Conservation (phyloP, 805 yeast species). For the Wickerhamomyces strasburgensis region DNA sequence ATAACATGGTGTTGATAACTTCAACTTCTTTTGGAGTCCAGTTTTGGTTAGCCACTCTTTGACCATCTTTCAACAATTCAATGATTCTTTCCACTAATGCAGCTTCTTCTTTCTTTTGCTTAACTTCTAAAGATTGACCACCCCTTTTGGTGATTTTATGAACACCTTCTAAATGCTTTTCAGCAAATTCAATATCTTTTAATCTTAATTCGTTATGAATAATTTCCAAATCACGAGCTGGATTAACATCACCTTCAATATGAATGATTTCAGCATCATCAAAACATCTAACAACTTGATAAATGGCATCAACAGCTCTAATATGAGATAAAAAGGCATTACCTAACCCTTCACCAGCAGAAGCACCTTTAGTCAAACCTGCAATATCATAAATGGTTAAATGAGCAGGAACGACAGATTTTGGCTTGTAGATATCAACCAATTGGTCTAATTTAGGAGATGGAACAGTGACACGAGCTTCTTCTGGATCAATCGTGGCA, state of each 20-base stretch:
- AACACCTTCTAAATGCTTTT: slow-evolving; percentile 72
- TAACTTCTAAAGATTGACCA: slow-evolving; percentile 84
- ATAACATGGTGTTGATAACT: slow-evolving; percentile 75
- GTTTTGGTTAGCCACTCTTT: slow-evolving; percentile 78
- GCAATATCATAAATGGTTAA: slow-evolving; percentile 96
- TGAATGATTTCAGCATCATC: slow-evolving; percentile 98
- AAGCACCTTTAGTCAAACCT: slow-evolving; percentile 95
- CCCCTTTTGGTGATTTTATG: slow-evolving; percentile 82
- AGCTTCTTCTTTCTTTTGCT: slow-evolving; percentile 83
- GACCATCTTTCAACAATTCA: slow-evolving; percentile 72
- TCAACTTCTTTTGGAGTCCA: slow-evolving; percentile 94
- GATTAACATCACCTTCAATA: slow-evolving; percentile 95
- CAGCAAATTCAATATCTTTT: slow-evolving; percentile 93
- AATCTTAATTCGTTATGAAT: slow-evolving; percentile 87
- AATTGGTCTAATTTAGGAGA: slow-evolving; percentile 81
- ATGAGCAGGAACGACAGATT: slow-evolving; percentile 84
- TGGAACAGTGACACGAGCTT: slow-evolving; percentile 93
- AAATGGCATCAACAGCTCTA: slow-evolving; percentile 96
- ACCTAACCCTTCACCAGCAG: slow-evolving; percentile 96
- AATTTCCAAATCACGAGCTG: slow-evolving; percentile 89
- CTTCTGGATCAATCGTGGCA: slow-evolving; percentile 98
- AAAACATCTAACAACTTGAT: slow-evolving; percentile 96
- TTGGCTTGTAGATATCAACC: slow-evolving; percentile 71
- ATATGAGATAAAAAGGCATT: slow-evolving; percentile 95
- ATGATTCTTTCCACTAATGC: slow-evolving; percentile 70